These are phyloP conservation scores for Chloromonas sp. DNA, from an alignment of 163 green algal species.

Conservation along the genomic window DNA sequence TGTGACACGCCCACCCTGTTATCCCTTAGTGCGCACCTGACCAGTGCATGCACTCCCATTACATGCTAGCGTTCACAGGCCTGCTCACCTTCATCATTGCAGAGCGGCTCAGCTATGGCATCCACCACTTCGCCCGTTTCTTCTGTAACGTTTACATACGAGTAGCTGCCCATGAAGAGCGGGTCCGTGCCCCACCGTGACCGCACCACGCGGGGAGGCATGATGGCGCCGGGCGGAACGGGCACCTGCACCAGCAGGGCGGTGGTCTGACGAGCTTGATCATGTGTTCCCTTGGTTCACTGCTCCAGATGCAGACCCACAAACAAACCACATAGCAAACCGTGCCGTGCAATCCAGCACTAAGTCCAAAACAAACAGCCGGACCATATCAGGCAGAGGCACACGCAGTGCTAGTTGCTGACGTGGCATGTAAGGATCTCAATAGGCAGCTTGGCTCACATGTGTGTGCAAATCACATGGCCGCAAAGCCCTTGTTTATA, in stretches of 20 bases:
- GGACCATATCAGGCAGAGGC: neutral
- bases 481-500: no score
- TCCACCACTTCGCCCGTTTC: constrained; percentile 28
- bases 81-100: constrained; percentile 10
- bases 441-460: no score
- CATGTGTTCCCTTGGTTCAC: neutral
- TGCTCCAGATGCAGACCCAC: no score
- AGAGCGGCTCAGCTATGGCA: constrained; percentile 35
- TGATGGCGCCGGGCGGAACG: constrained; percentile 15
- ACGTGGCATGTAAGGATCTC: neutral
- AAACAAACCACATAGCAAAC: no score
- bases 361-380: neutral
- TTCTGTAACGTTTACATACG: constrained; percentile 31
- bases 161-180: constrained; percentile 46
- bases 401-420: neutral
- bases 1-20: no score
- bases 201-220: constrained; percentile 28
- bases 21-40: no score
- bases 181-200: constrained; percentile 42
- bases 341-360: neutral
- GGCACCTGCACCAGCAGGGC: constrained; percentile 5
- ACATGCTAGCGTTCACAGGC: neutral
- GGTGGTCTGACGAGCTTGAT: neutral
- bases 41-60: no score
- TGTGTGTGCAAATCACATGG: no score